Percentiles rank a stretch among this genome's conserved stretches.
Evolutionary conservation across 257 asterid genomes (phyloP).

Genomic region (Solanum gracilifrons): DNA sequence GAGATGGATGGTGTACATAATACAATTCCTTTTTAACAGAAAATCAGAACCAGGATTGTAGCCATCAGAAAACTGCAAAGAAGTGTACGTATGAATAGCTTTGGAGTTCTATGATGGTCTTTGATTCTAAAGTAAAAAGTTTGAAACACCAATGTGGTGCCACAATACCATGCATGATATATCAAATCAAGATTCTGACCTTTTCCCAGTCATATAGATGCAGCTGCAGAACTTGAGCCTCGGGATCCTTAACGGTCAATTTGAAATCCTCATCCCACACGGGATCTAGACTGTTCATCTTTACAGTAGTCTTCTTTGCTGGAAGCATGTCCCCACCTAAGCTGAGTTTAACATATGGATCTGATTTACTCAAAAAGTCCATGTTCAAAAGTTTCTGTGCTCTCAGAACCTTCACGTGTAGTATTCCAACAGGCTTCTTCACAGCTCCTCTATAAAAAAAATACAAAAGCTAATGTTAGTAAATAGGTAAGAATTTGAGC

Average conservation of each 20-base stretch:
- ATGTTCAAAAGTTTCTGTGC: slow-evolving; percentile 51
- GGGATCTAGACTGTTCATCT: slow-evolving; percentile 64
- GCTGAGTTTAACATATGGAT: slow-evolving; percentile 75
- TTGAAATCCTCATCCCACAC: slow-evolving; percentile 72
- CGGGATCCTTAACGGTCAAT: slow-evolving; percentile 66
- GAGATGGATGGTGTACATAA: neutral
- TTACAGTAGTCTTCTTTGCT: slow-evolving; percentile 51
- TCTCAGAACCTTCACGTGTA: slow-evolving; percentile 59
- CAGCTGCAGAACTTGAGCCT: slow-evolving; percentile 47
- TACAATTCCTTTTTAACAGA: neutral
- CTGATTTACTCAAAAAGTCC: slow-evolving; percentile 61
- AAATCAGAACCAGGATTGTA: neutral
- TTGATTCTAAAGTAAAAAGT: neutral
- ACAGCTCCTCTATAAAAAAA: slow-evolving; percentile 41
- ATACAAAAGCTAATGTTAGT: neutral
- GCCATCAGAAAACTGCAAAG: neutral
- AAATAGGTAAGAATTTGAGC: neutral
- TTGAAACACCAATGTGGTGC: neutral
- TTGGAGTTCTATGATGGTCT: neutral
- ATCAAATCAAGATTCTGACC: slow-evolving; percentile 20
- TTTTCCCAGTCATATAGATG: slow-evolving; percentile 78
- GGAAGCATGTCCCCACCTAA: slow-evolving; percentile 56
- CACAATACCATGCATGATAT: neutral
- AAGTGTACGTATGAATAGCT: neutral
- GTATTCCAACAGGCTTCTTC: slow-evolving; percentile 79